Base-by-base conservation (phyloP, 2,329 filamentous ascomycete genomes). In the Talaromyces marneffei region DNA sequence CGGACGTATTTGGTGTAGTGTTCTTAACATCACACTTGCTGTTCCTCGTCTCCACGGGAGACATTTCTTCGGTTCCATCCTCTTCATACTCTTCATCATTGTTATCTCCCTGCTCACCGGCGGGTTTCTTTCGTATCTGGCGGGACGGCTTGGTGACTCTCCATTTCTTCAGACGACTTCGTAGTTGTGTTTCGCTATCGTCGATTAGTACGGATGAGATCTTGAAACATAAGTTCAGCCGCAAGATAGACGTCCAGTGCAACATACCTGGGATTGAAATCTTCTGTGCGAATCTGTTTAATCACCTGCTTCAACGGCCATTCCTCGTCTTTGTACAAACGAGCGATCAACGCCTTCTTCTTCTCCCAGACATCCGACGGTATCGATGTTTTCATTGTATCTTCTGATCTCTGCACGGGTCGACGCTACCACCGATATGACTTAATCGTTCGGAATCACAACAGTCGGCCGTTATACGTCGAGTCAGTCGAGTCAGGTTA, bases 281-380 rank as follows among this genome's bases (percentile, higher is more conserved):
- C 72, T 23, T 72, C 69, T 5, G 73, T 74, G 16, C 76, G 74
- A 39, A 78, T 76, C 66, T 76, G 72, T 65, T 78, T 77, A 59
- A 77, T 78, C 57, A 78, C 76, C 59, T 78, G 75, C 61, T 78
- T 77, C 57, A 78, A 66, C 4, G 76, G 76, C 75, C 75, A 78
- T 72, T 78, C 75, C 59, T 78, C 75, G 29, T 77, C 75, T 67
- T 75, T 77, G 59, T 78, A 78, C 44, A 77, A 64, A 37, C 71
- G 72, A 46, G 74, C 70, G 65, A 78, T 78, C 64, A 77, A 65
- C 2, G 70, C 67, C 61, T 73, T 77, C 65, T 77, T 78, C 67
- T 71, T 75, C 68, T 78, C 76, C 76, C 76, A 78, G 35, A 77
- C 72, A 57, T 77, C 75, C 3, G 76, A 74, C 9, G 76, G 71